A percentile compares a stretch with the other conserved stretches of the same genome.
These are phyloP conservation scores for Pichia deserticola DNA, from an alignment of 805 yeast genomes.

Conservation along the genomic window DNA sequence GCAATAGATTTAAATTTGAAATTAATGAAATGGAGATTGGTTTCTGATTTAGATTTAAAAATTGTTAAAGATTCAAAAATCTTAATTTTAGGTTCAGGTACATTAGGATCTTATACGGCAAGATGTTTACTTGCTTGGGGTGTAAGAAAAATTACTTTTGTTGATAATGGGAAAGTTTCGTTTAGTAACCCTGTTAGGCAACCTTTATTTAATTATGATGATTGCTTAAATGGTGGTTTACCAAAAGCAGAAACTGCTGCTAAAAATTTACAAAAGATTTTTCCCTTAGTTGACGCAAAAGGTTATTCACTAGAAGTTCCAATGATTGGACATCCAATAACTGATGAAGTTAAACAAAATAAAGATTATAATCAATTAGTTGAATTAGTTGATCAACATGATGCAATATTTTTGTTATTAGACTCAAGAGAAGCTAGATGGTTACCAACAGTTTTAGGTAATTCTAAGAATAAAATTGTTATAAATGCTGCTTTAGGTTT, in stretches of 20 bases:
- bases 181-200: conserved; percentile 95
- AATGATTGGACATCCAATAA: conserved; percentile 89
- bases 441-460: conserved; percentile 87
- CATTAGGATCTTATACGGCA: conserved; percentile 87
- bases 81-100: conserved; percentile 89
- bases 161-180: conserved; percentile 84
- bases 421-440: conserved; percentile 95
- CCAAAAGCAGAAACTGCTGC: conserved; percentile 81
- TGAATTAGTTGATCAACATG: conserved; percentile 56
- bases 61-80: conserved; percentile 52
- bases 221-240: conserved; percentile 67
- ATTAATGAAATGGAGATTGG: conserved; percentile 94
- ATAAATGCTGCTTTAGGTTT: conserved; percentile 93
- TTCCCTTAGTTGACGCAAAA: conserved; percentile 62
- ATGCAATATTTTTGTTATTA: conserved; percentile 72
- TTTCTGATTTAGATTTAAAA: conserved; percentile 73
- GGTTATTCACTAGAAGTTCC: conserved; percentile 77
- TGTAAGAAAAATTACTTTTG: conserved; percentile 73
- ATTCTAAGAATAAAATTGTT: conserved; percentile 60
- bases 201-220: conserved; percentile 75
- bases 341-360: conserved; percentile 43
- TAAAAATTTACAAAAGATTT: conserved; percentile 56
- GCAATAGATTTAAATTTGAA: conserved; percentile 87
- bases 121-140: conserved; percentile 94
- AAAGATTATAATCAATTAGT: conserved; percentile 46